Evolutionary conservation across 75 land plant genomes (phyloP), one percentile per base, ranked within the genome.

Genomic region (Picea sitchensis): DNA sequence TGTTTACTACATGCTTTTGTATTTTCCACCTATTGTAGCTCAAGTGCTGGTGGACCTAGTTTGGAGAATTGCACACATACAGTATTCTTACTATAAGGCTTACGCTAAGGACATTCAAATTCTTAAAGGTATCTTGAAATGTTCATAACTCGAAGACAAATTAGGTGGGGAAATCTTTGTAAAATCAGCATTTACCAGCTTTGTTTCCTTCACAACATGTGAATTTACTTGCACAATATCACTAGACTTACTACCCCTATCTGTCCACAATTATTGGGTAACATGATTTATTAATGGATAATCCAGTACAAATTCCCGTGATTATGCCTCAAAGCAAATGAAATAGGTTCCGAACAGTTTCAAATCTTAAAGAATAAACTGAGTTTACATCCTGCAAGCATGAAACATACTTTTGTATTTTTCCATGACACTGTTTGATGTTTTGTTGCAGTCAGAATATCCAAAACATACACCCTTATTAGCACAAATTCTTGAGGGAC

Each of bases 381-480:
- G 5, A 44, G 5, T 26, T 57, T 64, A 15, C 18, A 73, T 81
- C 79, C 81, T 64, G 73, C 30, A 59, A 59, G 15, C 63, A 79
- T 14, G 34, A 8, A 62, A 80, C 17, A 60, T 77, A 4, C 20
- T 17, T 51, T 54, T 15, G 1, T 57, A 8, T 36, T 15, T 21
- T 78, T 64, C 14, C 21, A 30, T 69, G 17, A 78, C 65, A 17
- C 14, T 31, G 38, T 69, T 62, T 44, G 34, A 0, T 60, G 60
- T 78, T 68, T 36, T 51, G 2, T 60, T 77, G 82, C 87, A 86
- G 87, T 36, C 59, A 36, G 82, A 93, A 78, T 96, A 91, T 79
- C 91, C 94, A 14, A 89, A 86, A 61, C 83, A 92, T 77, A 83
- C 92, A 32, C 89, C 89, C 58, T 76, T 96, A 61, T 89, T 93